phyloP scores from a whole-genome alignment of 176 grass and related monocot species.

The Secale cereale region DNA sequence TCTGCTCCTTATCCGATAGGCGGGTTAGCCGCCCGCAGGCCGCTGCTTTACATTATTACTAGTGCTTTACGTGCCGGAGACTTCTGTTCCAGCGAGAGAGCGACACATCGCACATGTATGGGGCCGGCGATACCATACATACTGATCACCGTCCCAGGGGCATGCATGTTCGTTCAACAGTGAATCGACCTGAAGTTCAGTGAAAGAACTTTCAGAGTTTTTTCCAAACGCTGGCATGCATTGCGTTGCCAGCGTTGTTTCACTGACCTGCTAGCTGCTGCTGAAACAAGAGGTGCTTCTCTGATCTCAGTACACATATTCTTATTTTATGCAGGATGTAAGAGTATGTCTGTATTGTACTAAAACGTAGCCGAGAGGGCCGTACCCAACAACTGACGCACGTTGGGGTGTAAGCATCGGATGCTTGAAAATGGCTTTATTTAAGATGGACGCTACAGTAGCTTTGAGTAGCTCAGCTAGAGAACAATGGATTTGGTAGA shows the following conservation, averaged over 20 bases:
- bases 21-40: background rate
- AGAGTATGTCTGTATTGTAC: background rate
- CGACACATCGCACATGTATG: background rate
- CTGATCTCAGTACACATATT: background rate
- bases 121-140: background rate
- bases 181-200: background rate
- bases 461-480: constrained; percentile 1
- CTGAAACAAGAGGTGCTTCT: background rate
- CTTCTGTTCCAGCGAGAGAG: constrained; percentile 19
- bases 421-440: constrained; percentile 2
- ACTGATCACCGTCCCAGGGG: background rate
- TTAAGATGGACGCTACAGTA: constrained; percentile 24
- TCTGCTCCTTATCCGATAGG: background rate
- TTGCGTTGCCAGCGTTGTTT: background rate
- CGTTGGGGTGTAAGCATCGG: constrained; percentile 23
- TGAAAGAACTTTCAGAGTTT: too few relatives aligned
- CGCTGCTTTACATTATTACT: background rate
- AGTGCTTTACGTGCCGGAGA: constrained; percentile 20
- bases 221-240: too few relatives aligned
- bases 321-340: background rate
- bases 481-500: background rate
- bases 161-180: background rate
- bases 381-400: constrained; percentile 36
- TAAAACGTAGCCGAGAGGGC: background rate
- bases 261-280: background rate